A percentile compares a stretch with the other conserved stretches of the same genome.
These are phyloP conservation scores for Omphalea diandra DNA, from an alignment of 441 rosid species.

Conservation along the genomic window DNA sequence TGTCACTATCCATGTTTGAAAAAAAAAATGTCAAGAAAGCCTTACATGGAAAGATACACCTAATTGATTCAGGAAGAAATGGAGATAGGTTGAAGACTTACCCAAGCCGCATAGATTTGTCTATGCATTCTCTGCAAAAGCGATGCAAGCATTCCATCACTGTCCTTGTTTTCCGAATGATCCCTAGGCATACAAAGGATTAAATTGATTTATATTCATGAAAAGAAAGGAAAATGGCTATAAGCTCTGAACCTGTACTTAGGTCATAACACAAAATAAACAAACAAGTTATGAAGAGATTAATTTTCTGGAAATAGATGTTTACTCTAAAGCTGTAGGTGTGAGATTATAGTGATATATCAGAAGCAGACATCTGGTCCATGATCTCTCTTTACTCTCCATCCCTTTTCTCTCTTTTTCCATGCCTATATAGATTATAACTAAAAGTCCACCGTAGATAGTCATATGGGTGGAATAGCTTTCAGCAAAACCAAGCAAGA, in stretches of 20 bases:
- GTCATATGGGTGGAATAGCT: background rate
- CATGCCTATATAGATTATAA: background rate
- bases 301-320: background rate
- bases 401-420: no score
- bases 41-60: background rate
- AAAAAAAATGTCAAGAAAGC: background rate
- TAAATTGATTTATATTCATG: conserved; percentile 14
- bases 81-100: conserved; percentile 28
- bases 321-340: background rate
- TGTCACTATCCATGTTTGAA: background rate
- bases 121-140: conserved; percentile 95
- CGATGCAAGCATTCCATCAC: conserved; percentile 98
- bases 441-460: background rate
- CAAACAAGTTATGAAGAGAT: background rate
- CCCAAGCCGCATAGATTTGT: conserved; percentile 98
- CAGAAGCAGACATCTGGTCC: no score
- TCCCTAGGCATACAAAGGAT: conserved; percentile 46
- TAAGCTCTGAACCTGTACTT: background rate
- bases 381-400: no score
- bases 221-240: background rate
- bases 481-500: background rate
- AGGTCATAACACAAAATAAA: background rate
- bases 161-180: conserved; percentile 91
- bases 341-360: background rate
- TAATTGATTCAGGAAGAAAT: background rate